Base-by-base conservation (phyloP, 1,284 basidiomycete genomes). In the Lignosus rhinocerotis region DNA sequence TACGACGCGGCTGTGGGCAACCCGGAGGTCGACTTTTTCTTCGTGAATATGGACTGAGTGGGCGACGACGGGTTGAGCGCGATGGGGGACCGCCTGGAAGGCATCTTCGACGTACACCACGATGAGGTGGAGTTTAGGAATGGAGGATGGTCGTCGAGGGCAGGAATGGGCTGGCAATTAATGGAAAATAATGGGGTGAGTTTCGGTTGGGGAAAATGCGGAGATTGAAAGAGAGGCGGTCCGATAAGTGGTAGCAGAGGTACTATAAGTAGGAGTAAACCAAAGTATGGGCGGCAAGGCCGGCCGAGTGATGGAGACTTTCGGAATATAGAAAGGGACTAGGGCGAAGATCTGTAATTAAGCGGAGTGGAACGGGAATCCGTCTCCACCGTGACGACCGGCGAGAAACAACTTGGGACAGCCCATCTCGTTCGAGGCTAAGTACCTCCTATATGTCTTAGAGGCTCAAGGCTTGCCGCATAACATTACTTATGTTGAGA, bases 1-100 rank as follows among this genome's bases (percentile, higher is more conserved):
- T 90, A 90, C 31, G 86, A 87, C 11, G 86, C 82, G 17, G 88
- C 88, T 6, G 85, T 83, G 21, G 83, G 67, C 74, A 84, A 78
- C 64, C 80, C 72, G 16, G 80, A 75, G 8, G 76, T 68, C 6
- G 82, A 80, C 60, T 80, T 80, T 68, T 87, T 81, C 70, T 79
- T 87, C 14, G 14, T n/a, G 76, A 89, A 88, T 32, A 88, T 84
- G 19, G 86, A 87, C 36, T 73, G 69, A 0, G 74, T 72, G 38
- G 77, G 80, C 36, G 78, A 76, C n/a, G 77, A 68, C 46, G 76
- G 70, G 54, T 73, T 73, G 53, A 80, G 66, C 3, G 82, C 79
- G 52, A 85, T 81, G 48, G 81, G 80, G 6, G 84, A 79, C 43
- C 83, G 77, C 76, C 84, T 83, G 31, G 60, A 65, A 48, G 63